Evolutionary conservation across 108 stramenopile species (phyloP).

Genomic region (Fragilaria crotonensis): DNA sequence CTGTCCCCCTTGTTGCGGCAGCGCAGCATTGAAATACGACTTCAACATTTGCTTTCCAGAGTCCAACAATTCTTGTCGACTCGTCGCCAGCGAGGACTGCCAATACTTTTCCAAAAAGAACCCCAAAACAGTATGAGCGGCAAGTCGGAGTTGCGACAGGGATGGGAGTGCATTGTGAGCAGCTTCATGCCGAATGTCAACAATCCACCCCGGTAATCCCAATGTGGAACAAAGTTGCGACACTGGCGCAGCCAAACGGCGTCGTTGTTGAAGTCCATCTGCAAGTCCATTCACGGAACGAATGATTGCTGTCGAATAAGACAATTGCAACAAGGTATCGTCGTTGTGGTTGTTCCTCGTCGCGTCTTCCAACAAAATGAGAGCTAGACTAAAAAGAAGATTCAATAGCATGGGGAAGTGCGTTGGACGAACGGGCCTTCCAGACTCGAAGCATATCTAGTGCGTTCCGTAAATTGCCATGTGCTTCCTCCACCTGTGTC

Average conservation of each 20-base stretch:
- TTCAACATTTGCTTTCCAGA: conserved; percentile 2
- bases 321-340: conserved; percentile 27
- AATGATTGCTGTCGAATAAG: conserved; percentile 63
- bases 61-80: neutral
- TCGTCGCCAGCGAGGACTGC: conserved; percentile 17
- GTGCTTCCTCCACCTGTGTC: neutral
- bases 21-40: conserved; percentile 5
- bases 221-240: conserved; percentile 53
- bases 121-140: conserved; percentile 51
- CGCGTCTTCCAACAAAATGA: neutral
- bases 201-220: conserved; percentile 77
- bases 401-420: neutral
- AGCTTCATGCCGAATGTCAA: conserved; percentile 76
- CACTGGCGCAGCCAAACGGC: conserved; percentile 39
- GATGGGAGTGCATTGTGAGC: conserved; percentile 73
- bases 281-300: conserved; percentile 83
- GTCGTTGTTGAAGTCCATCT: conserved; percentile 54
- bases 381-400: neutral
- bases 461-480: neutral
- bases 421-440: neutral
- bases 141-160: conserved; percentile 50
- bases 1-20: neutral
- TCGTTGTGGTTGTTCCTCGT: neutral
- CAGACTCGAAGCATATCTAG: neutral
- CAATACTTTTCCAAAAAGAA: conserved; percentile 62